Conservation (phyloP, 1,284 basidiomycete species). For the Termitomyces sp. region DNA sequence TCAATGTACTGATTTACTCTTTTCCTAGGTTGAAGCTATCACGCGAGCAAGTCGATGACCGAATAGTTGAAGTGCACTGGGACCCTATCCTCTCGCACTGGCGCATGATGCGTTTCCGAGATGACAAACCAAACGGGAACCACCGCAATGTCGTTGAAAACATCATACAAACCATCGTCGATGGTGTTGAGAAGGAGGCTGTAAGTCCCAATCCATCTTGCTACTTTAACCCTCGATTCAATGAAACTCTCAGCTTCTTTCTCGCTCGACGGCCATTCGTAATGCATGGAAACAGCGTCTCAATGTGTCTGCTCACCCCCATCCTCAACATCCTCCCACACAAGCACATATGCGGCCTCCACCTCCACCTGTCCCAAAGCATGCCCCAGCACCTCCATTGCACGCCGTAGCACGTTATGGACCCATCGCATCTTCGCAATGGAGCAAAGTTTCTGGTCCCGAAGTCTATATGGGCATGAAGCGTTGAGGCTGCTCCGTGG, state of each 20-base stretch:
- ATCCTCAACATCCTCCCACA: constrained; percentile 25
- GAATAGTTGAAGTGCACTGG: constrained; percentile 94
- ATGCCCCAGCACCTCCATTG: constrained; percentile 17
- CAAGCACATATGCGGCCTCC: constrained; percentile 20
- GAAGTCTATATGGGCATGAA: constrained; percentile 56
- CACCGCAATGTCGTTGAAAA: constrained; percentile 78
- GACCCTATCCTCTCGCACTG: constrained; percentile 62
- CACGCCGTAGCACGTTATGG: constrained; percentile 52
- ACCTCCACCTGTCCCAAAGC: constrained; percentile 10
- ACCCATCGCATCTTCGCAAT: constrained; percentile 53
- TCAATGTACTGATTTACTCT: constrained; percentile 12
- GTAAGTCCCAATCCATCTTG: constrained; percentile 42
- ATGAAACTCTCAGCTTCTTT: constrained; percentile 50
- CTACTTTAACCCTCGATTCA: not conserved
- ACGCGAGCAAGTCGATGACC: constrained; percentile 87
- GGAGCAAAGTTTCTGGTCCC: constrained; percentile 73
- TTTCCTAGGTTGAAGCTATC: constrained; percentile 71
- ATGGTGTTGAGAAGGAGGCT: constrained; percentile 83
- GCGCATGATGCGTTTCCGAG: constrained; percentile 87
- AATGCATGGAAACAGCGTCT: constrained; percentile 65
- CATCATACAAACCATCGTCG: constrained; percentile 82
- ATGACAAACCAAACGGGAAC: constrained; percentile 90
- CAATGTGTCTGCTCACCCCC: constrained; percentile 19
- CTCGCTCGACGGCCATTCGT: constrained; percentile 54
- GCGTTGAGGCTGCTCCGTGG: constrained; percentile 37